These are phyloP conservation scores for Paracamarosporium sp. DNA, from an alignment of 2,329 filamentous ascomycete genomes.

Conservation along the genomic window DNA sequence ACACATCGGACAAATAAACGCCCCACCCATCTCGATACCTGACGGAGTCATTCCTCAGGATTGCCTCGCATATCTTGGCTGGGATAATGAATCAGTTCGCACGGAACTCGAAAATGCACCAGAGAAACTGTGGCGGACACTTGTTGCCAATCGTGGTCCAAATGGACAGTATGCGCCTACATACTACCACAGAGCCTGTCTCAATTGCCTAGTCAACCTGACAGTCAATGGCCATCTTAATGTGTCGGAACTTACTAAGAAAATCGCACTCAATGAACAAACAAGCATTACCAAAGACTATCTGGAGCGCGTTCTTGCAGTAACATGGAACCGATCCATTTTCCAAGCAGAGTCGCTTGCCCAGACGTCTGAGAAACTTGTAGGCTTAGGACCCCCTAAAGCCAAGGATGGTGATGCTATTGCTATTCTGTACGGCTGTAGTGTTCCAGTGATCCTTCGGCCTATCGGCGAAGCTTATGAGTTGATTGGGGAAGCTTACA, in stretches of 20 bases:
- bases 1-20: no score
- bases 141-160: conserved; percentile 17
- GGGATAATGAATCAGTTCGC: no score
- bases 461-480: not conserved
- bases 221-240: conserved; percentile 5
- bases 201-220: not conserved
- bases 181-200: conserved; percentile 21
- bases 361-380: not conserved
- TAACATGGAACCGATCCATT: conserved; percentile 13
- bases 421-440: conserved; percentile 14
- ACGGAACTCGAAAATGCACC: no score
- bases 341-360: conserved; percentile 4
- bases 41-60: no score
- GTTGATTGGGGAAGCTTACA: conserved; percentile 9
- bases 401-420: conserved; percentile 8
- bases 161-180: conserved; percentile 13
- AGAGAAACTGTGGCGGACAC: conserved; percentile 16
- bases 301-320: conserved; percentile 8
- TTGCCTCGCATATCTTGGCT: no score
- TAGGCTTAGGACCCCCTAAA: conserved; percentile 9
- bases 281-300: conserved; percentile 1
- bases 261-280: no score
- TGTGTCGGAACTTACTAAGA: no score
- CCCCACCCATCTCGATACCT: no score
- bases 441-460: conserved; percentile 13